These are phyloP conservation scores for Penicillium daleae DNA, from an alignment of 495 filamentous ascomycete genomes.

Conservation along the genomic window DNA sequence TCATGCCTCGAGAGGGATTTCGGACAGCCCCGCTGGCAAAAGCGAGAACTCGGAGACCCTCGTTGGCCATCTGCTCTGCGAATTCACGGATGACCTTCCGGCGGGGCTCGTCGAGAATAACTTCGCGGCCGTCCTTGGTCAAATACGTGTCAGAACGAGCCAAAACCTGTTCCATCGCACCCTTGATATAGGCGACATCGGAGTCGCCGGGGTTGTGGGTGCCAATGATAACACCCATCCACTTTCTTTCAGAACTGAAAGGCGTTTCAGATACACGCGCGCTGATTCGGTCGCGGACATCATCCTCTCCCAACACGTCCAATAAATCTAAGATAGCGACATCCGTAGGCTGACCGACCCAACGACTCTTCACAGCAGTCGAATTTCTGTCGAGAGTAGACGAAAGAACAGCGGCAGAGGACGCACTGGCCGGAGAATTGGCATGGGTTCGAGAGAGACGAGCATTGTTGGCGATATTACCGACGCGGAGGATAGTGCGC, in stretches of 20 bases:
- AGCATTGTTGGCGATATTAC: constrained; percentile 96
- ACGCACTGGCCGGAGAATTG: constrained; percentile 65
- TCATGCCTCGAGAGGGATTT: constrained; percentile 35
- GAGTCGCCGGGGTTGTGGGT: constrained; percentile 50
- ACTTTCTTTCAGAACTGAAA: constrained; percentile 96
- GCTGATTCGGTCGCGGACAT: constrained; percentile 83
- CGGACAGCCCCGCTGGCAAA: constrained; percentile 77
- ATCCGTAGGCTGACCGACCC: constrained; percentile 97
- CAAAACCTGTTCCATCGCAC: constrained; percentile 86
- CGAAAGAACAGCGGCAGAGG: constrained; percentile 75
- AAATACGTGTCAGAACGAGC: constrained; percentile 89
- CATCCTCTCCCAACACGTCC: constrained; percentile 86
- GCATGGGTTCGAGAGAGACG: constrained; percentile 66
- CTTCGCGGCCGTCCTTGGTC: constrained; percentile 81
- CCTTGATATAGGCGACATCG: constrained; percentile 91
- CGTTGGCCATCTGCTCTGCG: constrained; percentile 85
- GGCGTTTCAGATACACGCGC: constrained; percentile 80
- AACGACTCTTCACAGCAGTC: constrained; percentile 73
- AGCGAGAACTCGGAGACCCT: constrained; percentile 87
- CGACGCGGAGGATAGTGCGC: constrained; percentile 79
- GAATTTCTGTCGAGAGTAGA: constrained; percentile 70
- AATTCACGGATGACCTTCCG: constrained; percentile 76
- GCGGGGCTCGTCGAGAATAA: constrained; percentile 79
- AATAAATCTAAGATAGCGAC: constrained; percentile 92
- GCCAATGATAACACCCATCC: constrained; percentile 95